These are phyloP conservation scores for Pseudogymnoascus sp. DNA, from an alignment of 2,329 filamentous ascomycete species.

Conservation along the genomic window DNA sequence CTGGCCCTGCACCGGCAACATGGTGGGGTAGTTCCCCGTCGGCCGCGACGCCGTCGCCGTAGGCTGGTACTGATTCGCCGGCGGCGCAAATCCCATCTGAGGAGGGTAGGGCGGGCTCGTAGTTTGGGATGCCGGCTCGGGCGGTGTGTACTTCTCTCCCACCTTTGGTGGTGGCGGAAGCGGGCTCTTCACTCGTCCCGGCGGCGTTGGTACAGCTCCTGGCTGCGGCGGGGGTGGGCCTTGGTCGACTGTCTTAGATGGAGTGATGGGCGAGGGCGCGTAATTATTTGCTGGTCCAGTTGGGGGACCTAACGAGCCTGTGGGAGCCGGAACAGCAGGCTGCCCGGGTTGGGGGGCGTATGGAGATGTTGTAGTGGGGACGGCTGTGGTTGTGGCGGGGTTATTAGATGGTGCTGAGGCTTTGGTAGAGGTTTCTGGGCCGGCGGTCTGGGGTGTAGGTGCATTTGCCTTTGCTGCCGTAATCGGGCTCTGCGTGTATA, in stretches of 20 bases:
- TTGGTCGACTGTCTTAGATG: constrained; percentile 34
- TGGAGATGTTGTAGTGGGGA: constrained; percentile 27
- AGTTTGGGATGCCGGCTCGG: constrained; percentile 30
- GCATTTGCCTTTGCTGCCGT: constrained; percentile 48
- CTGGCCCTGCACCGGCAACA: background rate
- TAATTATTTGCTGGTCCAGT: constrained; percentile 29
- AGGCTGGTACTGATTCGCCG: constrained; percentile 27
- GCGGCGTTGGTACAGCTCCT: constrained; percentile 46
- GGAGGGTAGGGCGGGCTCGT: constrained; percentile 36
- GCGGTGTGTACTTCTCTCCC: constrained; percentile 39
- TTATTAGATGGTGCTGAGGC: constrained; percentile 20
- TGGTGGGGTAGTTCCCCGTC: background rate
- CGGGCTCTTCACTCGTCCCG: constrained; percentile 29
- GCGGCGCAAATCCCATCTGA: constrained; percentile 48
- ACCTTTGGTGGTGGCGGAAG: constrained; percentile 48
- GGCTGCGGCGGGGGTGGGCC: constrained; percentile 52
- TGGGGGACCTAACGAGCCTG: constrained; percentile 13
- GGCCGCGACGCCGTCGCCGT: constrained; percentile 21
- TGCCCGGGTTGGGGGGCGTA: constrained; percentile 44
- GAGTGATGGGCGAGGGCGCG: constrained; percentile 37
- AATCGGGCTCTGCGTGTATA: constrained; percentile 55
- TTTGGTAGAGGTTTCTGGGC: constrained; percentile 23
- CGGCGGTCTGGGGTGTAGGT: constrained; percentile 41
- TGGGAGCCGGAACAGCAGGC: constrained; percentile 39
- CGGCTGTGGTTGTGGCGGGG: constrained; percentile 27